These are phyloP conservation scores for Testicularia cyperi DNA, from an alignment of 1,284 basidiomycete species.

Conservation along the genomic window DNA sequence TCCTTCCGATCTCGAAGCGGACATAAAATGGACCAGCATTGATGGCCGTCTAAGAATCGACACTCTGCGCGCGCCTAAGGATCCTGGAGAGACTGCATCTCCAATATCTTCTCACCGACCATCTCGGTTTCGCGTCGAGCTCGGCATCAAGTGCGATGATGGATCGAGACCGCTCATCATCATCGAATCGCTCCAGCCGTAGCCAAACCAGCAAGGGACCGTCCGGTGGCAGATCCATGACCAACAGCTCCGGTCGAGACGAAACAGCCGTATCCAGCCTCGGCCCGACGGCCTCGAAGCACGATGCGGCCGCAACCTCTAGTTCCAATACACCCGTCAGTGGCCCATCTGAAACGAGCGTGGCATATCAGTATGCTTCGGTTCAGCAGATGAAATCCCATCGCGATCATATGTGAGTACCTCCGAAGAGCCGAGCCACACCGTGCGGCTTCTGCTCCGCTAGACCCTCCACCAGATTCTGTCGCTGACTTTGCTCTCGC, in stretches of 20 bases:
- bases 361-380: conserved; percentile 48
- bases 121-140: no score
- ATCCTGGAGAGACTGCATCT: no score
- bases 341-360: conserved; percentile 17
- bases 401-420: conserved; percentile 45
- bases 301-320: conserved; percentile 4
- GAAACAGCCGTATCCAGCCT: no score
- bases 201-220: not conserved
- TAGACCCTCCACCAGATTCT: not conserved
- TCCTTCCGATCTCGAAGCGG: no score
- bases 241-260: not conserved
- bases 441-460: not conserved
- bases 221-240: not conserved
- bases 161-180: no score
- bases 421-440: not conserved
- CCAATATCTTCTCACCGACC: no score
- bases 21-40: no score
- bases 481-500: no score
- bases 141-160: no score
- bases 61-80: no score
- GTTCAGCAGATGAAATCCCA: conserved; percentile 41
- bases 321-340: conserved; percentile 13
- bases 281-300: conserved; percentile 5
- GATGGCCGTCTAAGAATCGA: no score
- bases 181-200: no score